A percentile compares a stretch with the other conserved stretches of the same genome.
Evolutionary conservation across 202 grass and related monocot genomes (phyloP).

Genomic region (Musa balbisiana): DNA sequence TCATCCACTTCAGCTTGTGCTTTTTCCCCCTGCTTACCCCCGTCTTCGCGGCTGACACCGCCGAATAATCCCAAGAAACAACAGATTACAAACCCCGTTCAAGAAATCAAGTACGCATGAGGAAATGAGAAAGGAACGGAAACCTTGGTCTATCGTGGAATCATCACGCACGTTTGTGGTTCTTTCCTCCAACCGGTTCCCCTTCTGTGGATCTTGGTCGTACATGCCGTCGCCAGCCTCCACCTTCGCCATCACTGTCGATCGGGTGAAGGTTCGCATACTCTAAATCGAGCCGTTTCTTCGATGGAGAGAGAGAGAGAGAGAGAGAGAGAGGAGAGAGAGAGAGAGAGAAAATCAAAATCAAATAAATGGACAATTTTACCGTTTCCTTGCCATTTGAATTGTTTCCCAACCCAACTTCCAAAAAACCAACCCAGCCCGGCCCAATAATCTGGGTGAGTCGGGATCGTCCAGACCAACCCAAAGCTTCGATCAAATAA

Average conservation of each 20-base stretch:
- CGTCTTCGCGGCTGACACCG: not conserved
- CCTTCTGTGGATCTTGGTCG: not conserved
- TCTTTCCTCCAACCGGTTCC: slow-evolving; percentile 3
- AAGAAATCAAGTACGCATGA: not conserved
- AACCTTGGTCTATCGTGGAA: slow-evolving; percentile 17
- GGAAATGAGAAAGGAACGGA: not conserved
- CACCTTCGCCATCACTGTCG: not conserved
- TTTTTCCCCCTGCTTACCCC: not conserved
- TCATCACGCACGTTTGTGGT: not conserved
- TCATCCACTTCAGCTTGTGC: slow-evolving; percentile 16
- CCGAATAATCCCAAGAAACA: not conserved
- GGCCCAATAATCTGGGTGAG: too few species aligned
- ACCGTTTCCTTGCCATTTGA: too few species aligned
- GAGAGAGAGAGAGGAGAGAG: too few species aligned
- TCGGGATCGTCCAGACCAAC: too few species aligned
- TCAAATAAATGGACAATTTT: not conserved
- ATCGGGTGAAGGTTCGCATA: not conserved
- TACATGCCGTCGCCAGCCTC: not conserved
- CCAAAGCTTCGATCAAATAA: not conserved
- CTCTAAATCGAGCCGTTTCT: not conserved
- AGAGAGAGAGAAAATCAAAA: not conserved
- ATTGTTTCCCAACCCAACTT: too few species aligned
- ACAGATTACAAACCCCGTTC: not conserved
- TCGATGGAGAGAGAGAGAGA: not conserved
- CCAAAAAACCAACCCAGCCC: too few species aligned